Percentiles rank a stretch among this genome's conserved stretches.
phyloP scores from a whole-genome alignment of 208 protist genomes.

The Wallacemonas sp. region DNA sequence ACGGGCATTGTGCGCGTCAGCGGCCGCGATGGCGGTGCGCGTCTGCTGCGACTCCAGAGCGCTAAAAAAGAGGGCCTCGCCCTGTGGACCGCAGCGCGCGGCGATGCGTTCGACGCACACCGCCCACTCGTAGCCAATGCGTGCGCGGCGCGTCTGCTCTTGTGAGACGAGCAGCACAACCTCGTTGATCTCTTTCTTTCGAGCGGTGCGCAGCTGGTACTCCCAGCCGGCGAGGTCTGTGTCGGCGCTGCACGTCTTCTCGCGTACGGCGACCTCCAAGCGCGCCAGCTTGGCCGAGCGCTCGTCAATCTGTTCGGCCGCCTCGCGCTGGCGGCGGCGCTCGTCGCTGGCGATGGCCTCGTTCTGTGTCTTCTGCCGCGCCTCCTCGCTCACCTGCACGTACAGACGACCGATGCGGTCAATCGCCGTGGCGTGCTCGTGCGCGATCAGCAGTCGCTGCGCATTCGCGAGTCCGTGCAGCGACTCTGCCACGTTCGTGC shows the following conservation, averaged over 20 bases:
- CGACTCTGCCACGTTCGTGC: slow-evolving; percentile 63
- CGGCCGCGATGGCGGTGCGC: background rate
- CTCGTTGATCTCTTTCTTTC: slow-evolving; percentile 42
- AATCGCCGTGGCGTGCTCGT: slow-evolving; percentile 73
- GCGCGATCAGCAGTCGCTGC: slow-evolving; percentile 79
- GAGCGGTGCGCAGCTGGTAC: slow-evolving; percentile 71
- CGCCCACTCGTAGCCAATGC: slow-evolving; percentile 66
- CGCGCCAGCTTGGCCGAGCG: slow-evolving; percentile 46
- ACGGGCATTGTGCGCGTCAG: too few species aligned
- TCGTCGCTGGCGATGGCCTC: slow-evolving; percentile 49
- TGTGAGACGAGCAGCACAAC: slow-evolving; percentile 44
- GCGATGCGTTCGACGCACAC: slow-evolving; percentile 73
- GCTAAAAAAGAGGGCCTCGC: slow-evolving; percentile 5
- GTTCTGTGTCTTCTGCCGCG: slow-evolving; percentile 29
- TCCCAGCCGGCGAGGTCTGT: slow-evolving; percentile 75
- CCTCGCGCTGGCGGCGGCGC: slow-evolving; percentile 52
- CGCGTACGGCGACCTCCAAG: slow-evolving; percentile 49
- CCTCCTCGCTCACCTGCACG: slow-evolving; percentile 51
- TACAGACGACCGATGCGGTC: slow-evolving; percentile 68
- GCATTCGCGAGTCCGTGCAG: slow-evolving; percentile 68
- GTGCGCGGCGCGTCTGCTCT: slow-evolving; percentile 48
- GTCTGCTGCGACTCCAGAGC: background rate
- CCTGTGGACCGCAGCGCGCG: slow-evolving; percentile 27
- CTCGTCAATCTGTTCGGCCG: slow-evolving; percentile 37
- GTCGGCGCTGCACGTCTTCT: slow-evolving; percentile 40